Evolutionary conservation across 2,329 filamentous ascomycete genomes (phyloP).

Genomic region (Claviceps sorghi): DNA sequence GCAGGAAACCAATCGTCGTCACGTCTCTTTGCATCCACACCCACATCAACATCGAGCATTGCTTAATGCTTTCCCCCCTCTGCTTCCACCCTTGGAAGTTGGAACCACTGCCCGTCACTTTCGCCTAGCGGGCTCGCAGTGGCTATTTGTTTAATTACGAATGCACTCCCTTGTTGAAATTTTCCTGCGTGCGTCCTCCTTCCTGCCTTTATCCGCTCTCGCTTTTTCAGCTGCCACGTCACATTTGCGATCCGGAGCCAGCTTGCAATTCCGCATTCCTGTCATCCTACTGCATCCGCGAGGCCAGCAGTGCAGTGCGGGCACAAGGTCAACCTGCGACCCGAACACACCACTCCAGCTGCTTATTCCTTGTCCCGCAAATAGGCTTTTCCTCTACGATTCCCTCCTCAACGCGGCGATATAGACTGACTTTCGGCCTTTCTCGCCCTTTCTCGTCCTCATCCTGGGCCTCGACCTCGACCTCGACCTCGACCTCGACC

Average conservation of each 20-base stretch:
- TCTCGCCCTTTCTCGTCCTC: background rate
- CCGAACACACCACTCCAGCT: background rate
- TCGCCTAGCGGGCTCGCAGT: background rate
- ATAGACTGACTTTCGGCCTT: background rate
- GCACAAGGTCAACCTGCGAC: background rate
- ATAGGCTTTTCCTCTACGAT: background rate
- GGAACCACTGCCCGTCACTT: background rate
- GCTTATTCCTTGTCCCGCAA: background rate
- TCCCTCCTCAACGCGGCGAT: background rate
- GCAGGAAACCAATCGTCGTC: conserved; percentile 1
- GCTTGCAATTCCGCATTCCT: background rate
- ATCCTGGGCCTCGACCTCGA: background rate
- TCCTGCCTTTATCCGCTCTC: background rate
- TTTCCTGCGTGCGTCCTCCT: conserved; percentile 11
- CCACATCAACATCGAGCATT: conserved; percentile 13
- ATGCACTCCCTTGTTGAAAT: conserved; percentile 14
- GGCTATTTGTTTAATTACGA: conserved; percentile 10
- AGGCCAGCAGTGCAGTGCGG: background rate
- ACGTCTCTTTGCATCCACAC: conserved; percentile 7
- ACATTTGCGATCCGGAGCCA: background rate
- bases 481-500: background rate
- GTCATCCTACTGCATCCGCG: background rate
- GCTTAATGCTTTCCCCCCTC: conserved; percentile 11
- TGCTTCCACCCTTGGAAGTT: background rate
- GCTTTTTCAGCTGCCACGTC: background rate